A percentile compares a stretch with the other conserved stretches of the same genome.
phyloP scores from a whole-genome alignment of 169 alveolate species.

The Plasmodium relictum region DNA sequence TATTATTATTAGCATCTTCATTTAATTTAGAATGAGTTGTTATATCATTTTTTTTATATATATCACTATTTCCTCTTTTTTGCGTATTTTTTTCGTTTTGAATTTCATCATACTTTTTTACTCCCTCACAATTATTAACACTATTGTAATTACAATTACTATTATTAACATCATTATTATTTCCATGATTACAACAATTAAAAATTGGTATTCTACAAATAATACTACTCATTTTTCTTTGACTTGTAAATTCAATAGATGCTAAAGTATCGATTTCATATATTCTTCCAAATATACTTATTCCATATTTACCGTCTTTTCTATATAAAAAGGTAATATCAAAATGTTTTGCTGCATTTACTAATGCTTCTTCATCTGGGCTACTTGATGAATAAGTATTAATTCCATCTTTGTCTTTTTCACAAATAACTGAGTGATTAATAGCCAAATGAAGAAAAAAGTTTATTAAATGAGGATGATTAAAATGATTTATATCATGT shows the following conservation, averaged over 20 bases:
- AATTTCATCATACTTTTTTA: neutral
- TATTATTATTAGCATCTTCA: neutral
- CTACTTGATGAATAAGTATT: slow-evolving; percentile 80
- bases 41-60: neutral
- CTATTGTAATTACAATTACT: neutral
- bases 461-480: slow-evolving; percentile 81
- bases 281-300: slow-evolving; percentile 83
- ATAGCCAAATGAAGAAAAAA: slow-evolving; percentile 84
- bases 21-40: neutral
- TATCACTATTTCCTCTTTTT: slow-evolving; percentile 1
- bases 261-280: slow-evolving; percentile 86
- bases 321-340: slow-evolving; percentile 82
- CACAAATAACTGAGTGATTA: slow-evolving; percentile 83
- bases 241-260: slow-evolving; percentile 86
- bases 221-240: slow-evolving; percentile 86
- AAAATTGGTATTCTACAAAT: slow-evolving; percentile 83
- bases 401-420: slow-evolving; percentile 42
- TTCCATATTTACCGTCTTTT: slow-evolving; percentile 80
- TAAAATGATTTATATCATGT: slow-evolving; percentile 79
- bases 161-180: neutral
- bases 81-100: neutral
- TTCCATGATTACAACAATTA: neutral
- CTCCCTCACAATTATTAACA: neutral
- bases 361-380: slow-evolving; percentile 87
- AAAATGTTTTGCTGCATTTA: slow-evolving; percentile 85